Conservation (phyloP, 441 rosid species). For the Erysimum cheiri region DNA sequence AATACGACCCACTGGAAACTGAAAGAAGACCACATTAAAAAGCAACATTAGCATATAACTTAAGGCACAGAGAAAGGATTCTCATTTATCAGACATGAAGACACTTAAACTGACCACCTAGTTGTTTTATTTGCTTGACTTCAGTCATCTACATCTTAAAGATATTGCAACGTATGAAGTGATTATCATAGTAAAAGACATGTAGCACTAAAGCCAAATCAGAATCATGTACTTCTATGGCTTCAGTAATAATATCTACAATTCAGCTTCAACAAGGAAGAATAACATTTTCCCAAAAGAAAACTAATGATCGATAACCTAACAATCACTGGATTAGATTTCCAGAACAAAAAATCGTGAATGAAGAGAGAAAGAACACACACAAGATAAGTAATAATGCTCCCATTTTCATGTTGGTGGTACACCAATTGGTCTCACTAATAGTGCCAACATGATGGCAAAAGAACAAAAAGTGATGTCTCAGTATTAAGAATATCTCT, state of each 20-base stretch:
- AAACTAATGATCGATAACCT: background rate
- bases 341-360: background rate
- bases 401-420: background rate
- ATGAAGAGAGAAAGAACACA: background rate
- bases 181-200: background rate
- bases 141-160: background rate
- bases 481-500: too few species aligned
- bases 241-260: background rate
- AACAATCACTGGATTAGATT: background rate
- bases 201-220: background rate
- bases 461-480: too few species aligned
- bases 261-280: background rate
- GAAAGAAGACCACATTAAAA: background rate
- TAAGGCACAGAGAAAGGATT: conserved; percentile 7
- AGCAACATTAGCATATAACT: background rate
- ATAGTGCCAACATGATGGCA: too few species aligned
- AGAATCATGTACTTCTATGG: background rate
- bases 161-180: background rate
- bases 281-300: background rate
- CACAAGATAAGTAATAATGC: background rate
- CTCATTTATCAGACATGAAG: background rate
- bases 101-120: background rate
- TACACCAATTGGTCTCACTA: too few species aligned
- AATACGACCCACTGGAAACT: conserved; percentile 95
- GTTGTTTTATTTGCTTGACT: background rate